Evolutionary conservation across 2,329 filamentous ascomycete species (phyloP), one percentile per base, ranked within the genome.

Genomic region (Aspergillus ochraceus): DNA sequence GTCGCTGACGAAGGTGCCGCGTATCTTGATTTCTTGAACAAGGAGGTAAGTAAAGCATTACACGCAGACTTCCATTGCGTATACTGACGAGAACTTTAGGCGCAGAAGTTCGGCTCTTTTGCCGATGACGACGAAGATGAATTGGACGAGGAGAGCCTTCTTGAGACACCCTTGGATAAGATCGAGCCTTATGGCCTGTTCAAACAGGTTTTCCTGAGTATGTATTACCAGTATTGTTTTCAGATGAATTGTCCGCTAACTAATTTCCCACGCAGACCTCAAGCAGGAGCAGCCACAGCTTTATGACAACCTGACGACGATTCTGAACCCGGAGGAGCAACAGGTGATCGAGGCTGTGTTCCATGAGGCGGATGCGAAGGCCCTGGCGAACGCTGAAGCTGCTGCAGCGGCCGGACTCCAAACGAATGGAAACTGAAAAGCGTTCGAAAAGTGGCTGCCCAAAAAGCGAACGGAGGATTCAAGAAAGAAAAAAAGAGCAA

Each of bases 101-200:
- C 92, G 12, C 88, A 92, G 69, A 96, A 95, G 74, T 94, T 95
- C 75, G 88, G 89, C 64, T 85, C 88, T 19, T 83, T 89, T 29
- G 83, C 85, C 17, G 87, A 88, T 52, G 91, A 91, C 36, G 92
- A 96, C 26, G 92, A 96, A 58, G 93, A 97, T 57, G 88, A 97
- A 50, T 87, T 96, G 19, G 94, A 98, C 75, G 95, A 98, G 70
- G 94, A 93, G 74, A 90, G 91, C 60, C 82, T 98, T 54, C 86
- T 99, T 2, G 95, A 99, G 77, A 96, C 94, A 12, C 93, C 94
- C 17, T 83, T 99, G 24, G 95, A 99, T 77, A 95, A 95, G 79
- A 84, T 99, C 63, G 95, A 99, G 78, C 93, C 94, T 2, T 99
- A 99, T 71, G 86, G 88, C 73, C 82, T 97, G 63, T 97, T 99